These are phyloP conservation scores for Zymoseptoria tritici DNA, from an alignment of 2,329 filamentous ascomycete species.

Conservation along the genomic window DNA sequence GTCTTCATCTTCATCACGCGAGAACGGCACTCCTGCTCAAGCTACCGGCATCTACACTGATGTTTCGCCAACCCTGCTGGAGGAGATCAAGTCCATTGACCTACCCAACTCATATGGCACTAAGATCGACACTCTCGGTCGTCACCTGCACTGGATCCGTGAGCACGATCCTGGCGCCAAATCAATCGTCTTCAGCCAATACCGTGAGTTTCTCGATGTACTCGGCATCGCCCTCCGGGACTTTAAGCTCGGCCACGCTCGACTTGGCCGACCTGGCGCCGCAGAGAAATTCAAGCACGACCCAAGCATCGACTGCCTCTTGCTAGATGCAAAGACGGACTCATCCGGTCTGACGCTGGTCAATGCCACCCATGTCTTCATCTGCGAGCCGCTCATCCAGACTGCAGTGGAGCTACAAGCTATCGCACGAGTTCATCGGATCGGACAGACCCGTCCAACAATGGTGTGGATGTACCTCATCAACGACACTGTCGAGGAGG, in stretches of 20 bases:
- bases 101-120: constrained; percentile 67
- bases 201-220: constrained; percentile 70
- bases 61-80: constrained; percentile 62
- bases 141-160: constrained; percentile 80
- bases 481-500: constrained; percentile 84
- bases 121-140: constrained; percentile 68
- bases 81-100: constrained; percentile 75
- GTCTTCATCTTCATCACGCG: constrained; percentile 9
- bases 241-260: constrained; percentile 66
- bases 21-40: not conserved
- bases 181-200: constrained; percentile 91
- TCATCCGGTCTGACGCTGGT: constrained; percentile 85
- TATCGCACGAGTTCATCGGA: constrained; percentile 89
- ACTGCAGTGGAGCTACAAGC: constrained; percentile 90
- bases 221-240: constrained; percentile 61
- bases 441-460: constrained; percentile 79
- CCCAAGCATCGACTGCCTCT: constrained; percentile 67
- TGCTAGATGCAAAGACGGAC: constrained; percentile 83
- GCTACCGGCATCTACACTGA: constrained; percentile 60
- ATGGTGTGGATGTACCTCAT: constrained; percentile 94
- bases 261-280: constrained; percentile 61
- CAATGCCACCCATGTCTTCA: constrained; percentile 86
- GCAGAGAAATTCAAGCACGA: constrained; percentile 72
- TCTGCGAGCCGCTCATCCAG: constrained; percentile 90
- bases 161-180: constrained; percentile 80